Percentiles rank a stretch among this genome's conserved stretches.
These are phyloP conservation scores for Coemansia aciculifera DNA, from an alignment of 192 early-diverging fungal species.

Conservation along the genomic window DNA sequence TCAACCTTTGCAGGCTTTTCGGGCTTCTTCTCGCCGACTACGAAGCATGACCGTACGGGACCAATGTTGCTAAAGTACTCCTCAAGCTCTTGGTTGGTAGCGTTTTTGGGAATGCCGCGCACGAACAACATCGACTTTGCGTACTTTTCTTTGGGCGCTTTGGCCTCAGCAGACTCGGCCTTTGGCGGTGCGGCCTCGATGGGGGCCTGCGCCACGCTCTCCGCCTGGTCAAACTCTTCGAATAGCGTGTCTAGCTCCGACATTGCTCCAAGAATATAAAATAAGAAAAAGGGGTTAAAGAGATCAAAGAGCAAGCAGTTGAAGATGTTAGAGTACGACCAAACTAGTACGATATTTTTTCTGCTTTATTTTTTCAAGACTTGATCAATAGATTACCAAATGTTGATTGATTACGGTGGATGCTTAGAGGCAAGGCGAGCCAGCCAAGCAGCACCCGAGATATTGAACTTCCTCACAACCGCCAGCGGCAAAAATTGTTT, in stretches of 20 bases:
- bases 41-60: conserved; percentile 87
- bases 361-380: conserved; percentile 5
- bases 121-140: conserved; percentile 82
- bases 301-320: neutral
- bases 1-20: conserved; percentile 26
- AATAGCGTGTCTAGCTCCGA: conserved; percentile 79
- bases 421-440: neutral
- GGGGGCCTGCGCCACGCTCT: conserved; percentile 19
- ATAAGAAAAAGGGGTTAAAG: neutral
- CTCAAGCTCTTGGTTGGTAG: conserved; percentile 80
- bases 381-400: neutral
- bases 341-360: neutral
- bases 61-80: conserved; percentile 88
- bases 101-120: conserved; percentile 78
- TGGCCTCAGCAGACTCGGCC: conserved; percentile 3
- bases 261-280: conserved; percentile 68
- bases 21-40: conserved; percentile 64
- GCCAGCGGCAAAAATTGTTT: conserved; percentile 4
- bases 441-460: neutral
- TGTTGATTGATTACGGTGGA: neutral
- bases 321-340: neutral
- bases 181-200: neutral
- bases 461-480: conserved; percentile 1
- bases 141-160: conserved; percentile 42
- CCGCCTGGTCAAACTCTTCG: conserved; percentile 72